phyloP scores from a whole-genome alignment of 2,329 filamentous ascomycete species.

The Pseudogymnoascus pannorum region DNA sequence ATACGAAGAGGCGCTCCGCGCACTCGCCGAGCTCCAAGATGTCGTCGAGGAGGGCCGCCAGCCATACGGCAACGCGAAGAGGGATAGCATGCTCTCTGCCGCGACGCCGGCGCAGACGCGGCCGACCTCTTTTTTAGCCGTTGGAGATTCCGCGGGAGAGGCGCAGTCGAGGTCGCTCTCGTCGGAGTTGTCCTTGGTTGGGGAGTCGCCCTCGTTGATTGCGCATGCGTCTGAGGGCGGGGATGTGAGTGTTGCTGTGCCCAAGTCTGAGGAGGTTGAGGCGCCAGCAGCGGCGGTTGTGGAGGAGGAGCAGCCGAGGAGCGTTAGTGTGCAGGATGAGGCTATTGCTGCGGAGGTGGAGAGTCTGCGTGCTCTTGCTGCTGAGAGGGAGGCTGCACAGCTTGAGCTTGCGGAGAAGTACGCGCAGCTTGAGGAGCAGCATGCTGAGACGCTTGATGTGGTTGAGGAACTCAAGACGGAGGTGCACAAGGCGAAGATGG shows the following conservation, averaged over 20 bases:
- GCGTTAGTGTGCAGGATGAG: slow-evolving; percentile 31
- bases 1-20: slow-evolving; percentile 81
- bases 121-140: slow-evolving; percentile 76
- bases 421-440: slow-evolving; percentile 71
- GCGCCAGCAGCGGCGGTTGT: slow-evolving; percentile 21
- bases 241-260: slow-evolving; percentile 16
- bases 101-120: slow-evolving; percentile 45
- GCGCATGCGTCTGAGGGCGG: not conserved
- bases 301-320: slow-evolving; percentile 32
- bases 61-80: slow-evolving; percentile 37
- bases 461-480: slow-evolving; percentile 89
- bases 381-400: slow-evolving; percentile 71
- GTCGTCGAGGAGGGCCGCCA: slow-evolving; percentile 72
- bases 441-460: slow-evolving; percentile 73
- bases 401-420: slow-evolving; percentile 69
- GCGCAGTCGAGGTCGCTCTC: slow-evolving; percentile 81
- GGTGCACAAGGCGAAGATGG: slow-evolving; percentile 66
- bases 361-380: slow-evolving; percentile 60
- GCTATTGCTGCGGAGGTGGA: slow-evolving; percentile 59
- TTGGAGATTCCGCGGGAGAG: slow-evolving; percentile 33
- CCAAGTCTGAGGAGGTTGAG: slow-evolving; percentile 12
- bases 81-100: slow-evolving; percentile 49
- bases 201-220: slow-evolving; percentile 55
- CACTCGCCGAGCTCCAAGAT: slow-evolving; percentile 79
- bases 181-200: slow-evolving; percentile 84